These are phyloP conservation scores for Cinchona pubescens DNA, from an alignment of 257 asterid species.

Conservation along the genomic window DNA sequence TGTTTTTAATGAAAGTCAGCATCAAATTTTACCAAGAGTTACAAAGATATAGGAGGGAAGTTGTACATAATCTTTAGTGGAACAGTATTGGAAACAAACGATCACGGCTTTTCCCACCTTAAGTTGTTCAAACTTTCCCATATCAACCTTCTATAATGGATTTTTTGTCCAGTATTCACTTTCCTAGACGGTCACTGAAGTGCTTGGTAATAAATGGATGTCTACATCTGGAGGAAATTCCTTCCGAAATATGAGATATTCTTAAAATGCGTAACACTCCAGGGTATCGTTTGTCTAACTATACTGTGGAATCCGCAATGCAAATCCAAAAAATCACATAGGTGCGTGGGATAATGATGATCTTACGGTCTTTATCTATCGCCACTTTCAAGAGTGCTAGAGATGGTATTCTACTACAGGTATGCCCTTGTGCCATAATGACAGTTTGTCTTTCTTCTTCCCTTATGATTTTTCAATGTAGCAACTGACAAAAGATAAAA, in stretches of 20 bases:
- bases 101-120: background rate
- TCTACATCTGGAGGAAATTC: conserved; percentile 2
- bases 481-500: too few species aligned
- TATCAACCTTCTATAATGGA: conserved; percentile 5
- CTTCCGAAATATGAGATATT: background rate
- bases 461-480: background rate
- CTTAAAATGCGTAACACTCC: background rate
- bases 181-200: conserved; percentile 2
- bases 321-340: conserved; percentile 8
- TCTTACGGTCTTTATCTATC: background rate
- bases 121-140: conserved; percentile 5
- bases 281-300: background rate
- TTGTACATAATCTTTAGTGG: background rate
- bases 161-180: conserved; percentile 5
- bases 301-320: conserved; percentile 1
- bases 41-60: conserved; percentile 3
- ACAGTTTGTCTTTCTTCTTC: too few species aligned
- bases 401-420: background rate
- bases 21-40: too few species aligned
- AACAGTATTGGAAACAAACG: conserved; percentile 7
- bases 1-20: too few species aligned
- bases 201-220: background rate
- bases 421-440: background rate
- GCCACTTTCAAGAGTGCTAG: conserved; percentile 1
- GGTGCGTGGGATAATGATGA: background rate